Percentiles rank a stretch among this genome's conserved stretches.
phyloP scores from a whole-genome alignment of 352 stramenopile species.

The Thalassiosira sp. region DNA sequence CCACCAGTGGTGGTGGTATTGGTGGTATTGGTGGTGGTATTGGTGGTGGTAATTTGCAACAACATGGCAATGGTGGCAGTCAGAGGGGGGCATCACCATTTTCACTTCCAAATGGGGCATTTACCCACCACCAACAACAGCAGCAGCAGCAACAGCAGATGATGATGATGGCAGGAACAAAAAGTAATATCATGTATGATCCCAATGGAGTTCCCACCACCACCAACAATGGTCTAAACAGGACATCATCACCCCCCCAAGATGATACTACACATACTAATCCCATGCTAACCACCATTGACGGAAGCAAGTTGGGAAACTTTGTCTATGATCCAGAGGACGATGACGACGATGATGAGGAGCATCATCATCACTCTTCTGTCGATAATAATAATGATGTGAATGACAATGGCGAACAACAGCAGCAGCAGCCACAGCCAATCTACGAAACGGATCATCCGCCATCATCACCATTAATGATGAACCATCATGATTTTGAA shows the following conservation, averaged over 20 bases:
- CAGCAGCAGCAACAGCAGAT: constrained; percentile 1
- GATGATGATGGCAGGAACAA: neutral
- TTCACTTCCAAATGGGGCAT: too few species aligned
- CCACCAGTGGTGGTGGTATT: too few species aligned
- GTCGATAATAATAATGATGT: too few species aligned
- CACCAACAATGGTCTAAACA: too few species aligned
- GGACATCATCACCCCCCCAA: too few species aligned
- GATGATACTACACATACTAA: too few species aligned
- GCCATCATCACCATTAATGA: neutral
- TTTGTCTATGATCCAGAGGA: constrained; percentile 21
- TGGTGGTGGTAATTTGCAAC: too few species aligned
- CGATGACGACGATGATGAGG: neutral
- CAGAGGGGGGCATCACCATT: too few species aligned
- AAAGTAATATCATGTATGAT: neutral
- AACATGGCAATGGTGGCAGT: too few species aligned
- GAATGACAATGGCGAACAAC: neutral
- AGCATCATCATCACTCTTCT: neutral
- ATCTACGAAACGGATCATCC: neutral
- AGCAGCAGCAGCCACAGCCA: neutral
- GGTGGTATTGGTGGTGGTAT: too few species aligned
- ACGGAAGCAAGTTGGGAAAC: neutral
- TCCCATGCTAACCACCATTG: constrained; percentile 2
- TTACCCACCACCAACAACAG: neutral
- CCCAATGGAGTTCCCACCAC: too few species aligned
- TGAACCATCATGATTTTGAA: constrained; percentile 34